Evolutionary conservation across 768 basidiomycete species (phyloP), one percentile per base, ranked within the genome.

Genomic region (Dioszegia aurantiaca): DNA sequence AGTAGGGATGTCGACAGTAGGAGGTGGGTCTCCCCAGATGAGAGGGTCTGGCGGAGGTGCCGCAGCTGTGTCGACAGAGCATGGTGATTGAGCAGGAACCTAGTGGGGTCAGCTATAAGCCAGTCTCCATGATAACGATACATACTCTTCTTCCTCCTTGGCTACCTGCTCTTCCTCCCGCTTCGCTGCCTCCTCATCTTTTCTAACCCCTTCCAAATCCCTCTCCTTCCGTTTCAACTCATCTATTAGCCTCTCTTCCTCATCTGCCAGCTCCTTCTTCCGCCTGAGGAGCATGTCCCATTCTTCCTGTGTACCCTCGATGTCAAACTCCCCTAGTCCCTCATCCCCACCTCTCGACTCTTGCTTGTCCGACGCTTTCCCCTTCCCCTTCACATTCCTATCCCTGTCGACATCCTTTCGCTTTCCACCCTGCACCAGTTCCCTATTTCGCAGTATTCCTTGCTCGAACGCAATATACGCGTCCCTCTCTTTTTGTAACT

Each of bases 401-500:
- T 47, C 24, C 31, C 46, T 27, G 14, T 47, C 26, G 8, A 14
- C 33, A 33, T 30, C 46, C 27, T 24, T 39, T 27, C 17, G 37
- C 51, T 14, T 23, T 6, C 51, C 46, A 5, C 37, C 39, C 16
- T 53, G 51, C 3, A 53, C 36, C 21, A 53, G 85, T 64, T 93
- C 89, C 63, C 81, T 84, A 75, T 92, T 88, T 76, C 86, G 89
- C 70, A 85, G 82, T 3, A 89, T 83, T 62, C 92, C 89, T 73
- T 86, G 87, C 76, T 94, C 91, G 70, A 93, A 97, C 0, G 89
- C 88, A 61, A 90, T 85, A 73, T 94, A 95, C 0, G 90, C 90
- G 65, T 95, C 92, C 58, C 91, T 80, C 72, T 95, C 91, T 72
- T 86, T 88, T 78, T 86, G 89, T 2, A 87, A 87, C 79, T 95